phyloP scores from a whole-genome alignment of 2,329 filamentous ascomycete genomes.

The Arthrobotrys sphaeroides region DNA sequence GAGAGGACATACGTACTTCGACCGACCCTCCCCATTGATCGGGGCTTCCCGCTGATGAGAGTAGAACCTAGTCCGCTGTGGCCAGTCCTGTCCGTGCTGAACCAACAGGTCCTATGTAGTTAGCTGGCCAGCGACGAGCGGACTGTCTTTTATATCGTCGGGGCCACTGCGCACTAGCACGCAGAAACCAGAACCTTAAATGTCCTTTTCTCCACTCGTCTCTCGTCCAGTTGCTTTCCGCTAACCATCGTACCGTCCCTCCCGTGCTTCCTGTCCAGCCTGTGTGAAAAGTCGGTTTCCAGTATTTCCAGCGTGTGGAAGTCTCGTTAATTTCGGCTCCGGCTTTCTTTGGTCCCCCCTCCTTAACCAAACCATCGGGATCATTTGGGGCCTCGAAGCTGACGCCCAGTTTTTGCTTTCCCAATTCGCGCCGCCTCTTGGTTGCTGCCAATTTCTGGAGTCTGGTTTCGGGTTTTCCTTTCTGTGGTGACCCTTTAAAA shows the following conservation, averaged over 20 bases:
- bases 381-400: slow-evolving; percentile 15
- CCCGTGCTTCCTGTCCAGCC: not conserved
- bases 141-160: slow-evolving; percentile 45
- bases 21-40: not conserved
- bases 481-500: slow-evolving; percentile 49
- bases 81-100: slow-evolving; percentile 26
- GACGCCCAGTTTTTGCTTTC: slow-evolving; percentile 24
- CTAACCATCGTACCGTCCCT: slow-evolving; percentile 11
- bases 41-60: slow-evolving; percentile 1
- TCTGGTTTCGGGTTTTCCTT: slow-evolving; percentile 16
- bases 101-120: slow-evolving; percentile 8
- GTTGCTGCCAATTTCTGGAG: slow-evolving; percentile 16
- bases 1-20: slow-evolving; percentile 1
- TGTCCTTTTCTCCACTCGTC: slow-evolving; percentile 37
- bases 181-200: slow-evolving; percentile 39
- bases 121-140: slow-evolving; percentile 13
- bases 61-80: not conserved
- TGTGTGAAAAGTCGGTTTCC: slow-evolving; percentile 6
- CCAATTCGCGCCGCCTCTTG: slow-evolving; percentile 22
- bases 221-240: slow-evolving; percentile 20
- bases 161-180: slow-evolving; percentile 5
- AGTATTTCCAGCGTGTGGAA: slow-evolving; percentile 7
- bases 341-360: slow-evolving; percentile 13
- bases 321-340: slow-evolving; percentile 34
- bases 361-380: slow-evolving; percentile 50